These are phyloP conservation scores for Sorghum bicolor DNA, from an alignment of 176 grass and related monocot genomes.

Conservation along the genomic window Sorghum_bicolor_NCBIv3 NC_012873.2:2765501-2766000, in stretches of 20 bases:
- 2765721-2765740: slow-evolving; percentile 60
- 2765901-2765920: neutral
- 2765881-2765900: slow-evolving; percentile 14
- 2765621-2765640: slow-evolving; percentile 52
- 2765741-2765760: slow-evolving; percentile 59
- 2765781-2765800: slow-evolving; percentile 68
- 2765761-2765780: slow-evolving; percentile 83
- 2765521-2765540: slow-evolving; percentile 66
- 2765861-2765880: neutral
- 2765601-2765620: slow-evolving; percentile 58
- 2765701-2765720: slow-evolving; percentile 85
- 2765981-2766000: slow-evolving; percentile 7
- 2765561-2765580: slow-evolving; percentile 78
- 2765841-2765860: slow-evolving; percentile 81
- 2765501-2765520: slow-evolving; percentile 55
- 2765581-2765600: slow-evolving; percentile 59
- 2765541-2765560: slow-evolving; percentile 45
- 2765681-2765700: slow-evolving; percentile 72
- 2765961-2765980: neutral
- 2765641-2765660: slow-evolving; percentile 78
- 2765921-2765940: neutral
- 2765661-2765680: slow-evolving; percentile 67
- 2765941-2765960: neutral
- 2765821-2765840: slow-evolving; percentile 92
- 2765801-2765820: slow-evolving; percentile 78